Conservation (phyloP, 768 basidiomycete species). For the Lactarius hatsudake region DNA sequence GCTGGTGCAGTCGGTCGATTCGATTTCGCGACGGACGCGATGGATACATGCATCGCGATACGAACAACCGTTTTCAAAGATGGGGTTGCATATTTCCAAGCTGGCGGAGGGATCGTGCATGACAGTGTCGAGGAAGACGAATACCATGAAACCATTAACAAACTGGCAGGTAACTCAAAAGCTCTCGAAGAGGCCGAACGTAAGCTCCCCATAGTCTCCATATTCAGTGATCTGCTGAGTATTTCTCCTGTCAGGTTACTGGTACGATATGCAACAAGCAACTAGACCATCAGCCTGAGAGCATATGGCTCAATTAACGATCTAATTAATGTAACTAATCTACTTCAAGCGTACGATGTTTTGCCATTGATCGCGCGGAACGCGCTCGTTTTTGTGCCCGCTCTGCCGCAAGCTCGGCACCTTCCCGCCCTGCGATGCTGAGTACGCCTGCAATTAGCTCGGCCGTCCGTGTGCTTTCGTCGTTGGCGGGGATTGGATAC, state of each 20-base stretch:
- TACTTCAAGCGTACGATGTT: constrained; percentile 23
- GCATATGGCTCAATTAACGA: background rate
- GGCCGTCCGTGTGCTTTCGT: constrained; percentile 87
- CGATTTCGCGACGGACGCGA: constrained; percentile 90
- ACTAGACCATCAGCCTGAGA: background rate
- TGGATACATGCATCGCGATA: constrained; percentile 99
- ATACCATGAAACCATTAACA: constrained; percentile 93
- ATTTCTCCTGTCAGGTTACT: constrained; percentile 51
- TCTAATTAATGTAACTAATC: constrained; percentile 17
- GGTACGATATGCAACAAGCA: constrained; percentile 59
- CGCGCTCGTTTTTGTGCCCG: constrained; percentile 28
- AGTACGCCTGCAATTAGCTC: constrained; percentile 89
- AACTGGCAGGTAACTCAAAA: constrained; percentile 80
- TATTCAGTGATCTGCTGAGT: constrained; percentile 28
- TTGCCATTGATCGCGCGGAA: constrained; percentile 15
- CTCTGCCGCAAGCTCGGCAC: constrained; percentile 47
- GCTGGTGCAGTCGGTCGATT: constrained; percentile 98
- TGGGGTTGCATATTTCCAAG: constrained; percentile 87
- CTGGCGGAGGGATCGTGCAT: constrained; percentile 95
- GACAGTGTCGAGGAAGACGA: constrained; percentile 99
- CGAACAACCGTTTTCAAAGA: constrained; percentile 97
- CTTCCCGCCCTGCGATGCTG: constrained; percentile 83
- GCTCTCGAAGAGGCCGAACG: constrained; percentile 88
- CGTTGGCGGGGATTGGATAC: constrained; percentile 98
- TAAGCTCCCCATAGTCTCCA: constrained; percentile 42